A percentile compares a stretch with the other conserved stretches of the same genome.
Evolutionary conservation across 768 basidiomycete genomes (phyloP).

Genomic region (Auricularia heimuer): DNA sequence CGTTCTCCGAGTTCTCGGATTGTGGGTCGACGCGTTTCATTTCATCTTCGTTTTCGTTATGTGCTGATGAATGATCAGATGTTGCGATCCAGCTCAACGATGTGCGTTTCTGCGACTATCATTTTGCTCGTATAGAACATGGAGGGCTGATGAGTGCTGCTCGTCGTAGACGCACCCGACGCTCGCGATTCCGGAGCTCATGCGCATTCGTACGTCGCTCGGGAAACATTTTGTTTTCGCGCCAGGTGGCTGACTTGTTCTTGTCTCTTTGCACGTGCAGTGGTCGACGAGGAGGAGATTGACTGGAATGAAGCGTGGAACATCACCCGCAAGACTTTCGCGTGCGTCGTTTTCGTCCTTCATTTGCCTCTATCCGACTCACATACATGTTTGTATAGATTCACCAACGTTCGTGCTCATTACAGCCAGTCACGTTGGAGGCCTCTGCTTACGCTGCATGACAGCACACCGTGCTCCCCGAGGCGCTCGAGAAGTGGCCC

Average conservation of each 20-base stretch:
- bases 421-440: too few species aligned
- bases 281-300: slow-evolving; percentile 86
- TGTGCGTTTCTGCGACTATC: slow-evolving; percentile 28
- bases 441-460: background rate
- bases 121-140: slow-evolving; percentile 2
- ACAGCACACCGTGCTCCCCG: slow-evolving; percentile 25
- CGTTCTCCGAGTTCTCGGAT: slow-evolving; percentile 72
- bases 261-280: background rate
- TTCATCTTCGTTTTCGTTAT: background rate
- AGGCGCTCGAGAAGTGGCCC: slow-evolving; percentile 70
- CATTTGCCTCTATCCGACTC: too few species aligned
- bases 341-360: slow-evolving; percentile 34
- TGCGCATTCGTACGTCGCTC: slow-evolving; percentile 48
- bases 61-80: slow-evolving; percentile 30
- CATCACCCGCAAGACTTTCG: slow-evolving; percentile 84
- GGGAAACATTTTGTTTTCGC: too few species aligned
- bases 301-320: slow-evolving; percentile 79
- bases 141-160: background rate
- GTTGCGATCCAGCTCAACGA: slow-evolving; percentile 95
- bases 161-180: slow-evolving; percentile 80
- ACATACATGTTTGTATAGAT: too few species aligned
- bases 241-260: too few species aligned
- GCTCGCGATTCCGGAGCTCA: slow-evolving; percentile 87
- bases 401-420: slow-evolving; percentile 43
- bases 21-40: slow-evolving; percentile 33